Evolutionary conservation across 163 green algal species (phyloP), one percentile per base, ranked within the genome.

Genomic region (Trebouxiophyceae sp.): DNA sequence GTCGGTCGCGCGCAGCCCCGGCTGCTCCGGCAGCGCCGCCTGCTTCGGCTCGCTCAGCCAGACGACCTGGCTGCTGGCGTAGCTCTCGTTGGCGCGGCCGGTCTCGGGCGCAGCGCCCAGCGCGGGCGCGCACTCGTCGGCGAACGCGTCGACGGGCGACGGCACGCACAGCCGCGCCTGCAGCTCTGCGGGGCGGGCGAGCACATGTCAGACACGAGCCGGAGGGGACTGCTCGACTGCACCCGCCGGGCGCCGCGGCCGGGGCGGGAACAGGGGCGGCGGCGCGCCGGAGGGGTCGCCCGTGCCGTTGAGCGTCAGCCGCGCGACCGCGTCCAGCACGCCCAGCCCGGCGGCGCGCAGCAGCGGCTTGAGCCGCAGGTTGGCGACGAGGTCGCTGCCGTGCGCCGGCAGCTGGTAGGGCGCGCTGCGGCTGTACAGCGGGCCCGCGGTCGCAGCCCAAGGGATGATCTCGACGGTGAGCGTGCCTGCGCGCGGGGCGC

Each of bases 381-480:
- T 66, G 34, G 45, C 57, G 2, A 45, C 61, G 22, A 57, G 39
- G 4, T 50, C 32, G 31, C 44, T 64, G 31, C 19, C 55, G 26
- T 45, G 62, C 6, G 55, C 39, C 4, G 44, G 22, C 0, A 65
- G 5, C 3, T 16, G 20, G 23, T 44, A 33, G 31, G 8, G 33
- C 22, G 26, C 24, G 5, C 20, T 26, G 2, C 45, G 28, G 1
- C 19, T 54, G 1, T 66, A 3, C 28, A 30, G 45, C 20, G 57
- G 33, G 28, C 54, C 29, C 8, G 44, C 45, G 19, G 20, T 57
- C 29, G 69, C 69, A 28, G 27, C 34, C 24, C 30, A 76, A 0
- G 57, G 46, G 47, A 71, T 68, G 23, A 27, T 29, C 23, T 71
- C 57, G 0, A 71, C 32, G 0, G 63, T 57, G 6, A 71, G 33